Evolutionary conservation across 192 early-diverging fungal species (phyloP), one percentile per base, ranked within the genome.

Genomic region (Podila verticillata): DNA sequence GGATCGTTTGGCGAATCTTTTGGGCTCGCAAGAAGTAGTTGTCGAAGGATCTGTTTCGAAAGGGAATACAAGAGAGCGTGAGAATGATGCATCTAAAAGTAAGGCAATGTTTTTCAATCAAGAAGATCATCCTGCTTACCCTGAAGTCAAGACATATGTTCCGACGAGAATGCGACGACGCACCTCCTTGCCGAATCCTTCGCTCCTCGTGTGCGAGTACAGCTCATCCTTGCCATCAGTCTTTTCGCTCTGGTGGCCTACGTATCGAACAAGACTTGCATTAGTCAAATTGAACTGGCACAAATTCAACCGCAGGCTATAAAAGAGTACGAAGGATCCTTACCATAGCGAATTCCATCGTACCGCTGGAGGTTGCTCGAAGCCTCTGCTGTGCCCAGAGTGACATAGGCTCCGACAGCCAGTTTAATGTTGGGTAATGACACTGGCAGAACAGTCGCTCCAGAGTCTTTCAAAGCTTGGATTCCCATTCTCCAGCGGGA

Each of bases 291-390:
- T 4, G 58, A 44, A 44, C 30, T 39, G 63, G 4, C 15, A 8
- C 1, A 6, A 4, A 3, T 26, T 57, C 59, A 65, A 48, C n/a
- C n/a, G 34, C 10, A 26, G 7, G 24, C 13, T 29, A 48, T 60
- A 20, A n/a, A 82, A 39, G 20, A 6, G 7, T 28, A 34, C 2
- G 8, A 32, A 13, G 9, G 34, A 8, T 13, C 75, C 60, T 72
- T 63, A 82, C 97, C 97, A 79, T 94, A 98, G 63, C 94, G 88
- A 9, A 95, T 68, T 7, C 97, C 97, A 74, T 97, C 95, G 66
- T 87, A 98, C 57, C 94, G 86, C 56, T 95, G 91, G 56, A 98
- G 75, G 72, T 98, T 98, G 22, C 95, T 96, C 7, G 91, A 92
- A 1, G 97, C 95, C 82, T 98, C 97, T 7, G 97, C 96, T 28